Base-by-base conservation (phyloP, 345 rosid genomes). In the Hypericum androsaemum region DNA sequence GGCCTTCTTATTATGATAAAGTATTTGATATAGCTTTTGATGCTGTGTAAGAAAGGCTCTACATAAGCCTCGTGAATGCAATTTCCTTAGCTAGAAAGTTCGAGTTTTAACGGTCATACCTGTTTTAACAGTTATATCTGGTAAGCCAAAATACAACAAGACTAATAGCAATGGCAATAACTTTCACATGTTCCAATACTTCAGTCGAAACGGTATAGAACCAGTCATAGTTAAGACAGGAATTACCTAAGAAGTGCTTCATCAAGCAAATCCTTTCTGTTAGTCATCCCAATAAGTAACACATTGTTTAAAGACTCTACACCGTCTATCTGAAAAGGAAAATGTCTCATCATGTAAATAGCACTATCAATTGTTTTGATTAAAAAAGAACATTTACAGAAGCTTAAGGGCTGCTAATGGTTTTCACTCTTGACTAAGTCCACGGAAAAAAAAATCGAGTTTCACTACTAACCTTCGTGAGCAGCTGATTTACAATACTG, bases 221-320 rank as follows among this genome's bases (percentile, higher is more conserved):
- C 5, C 15, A 8, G 47, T 9, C n/a, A 12, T 32, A 13, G 50
- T 13, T 12, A 10, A 45, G 48, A 11, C 61, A 45, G 67, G 51
- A 65, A 43, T 53, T 52, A 86, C 99, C 97, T 94, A 63, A 94
- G 47, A 74, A 94, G 99, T 60, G 99, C 95, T 77, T 86, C 99
- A 72, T 94, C 99, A 63, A 94, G 94, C 76, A 94, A 77, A 77
- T 94, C 99, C 77, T 82, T 94, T 74, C 99, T 79, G 71, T 94
- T 94, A 66, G 99, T 94, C 99, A 88, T 94, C 70, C 99, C 99
- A 73, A 94, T 94, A 55, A 88, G 99, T 68, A 94, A 73, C 58
- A 94, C 97, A 77, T 94, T 94, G 65, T 94, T 94, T 58, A 94
- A 81, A 15, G 99, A 83, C 77, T 94, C 99, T 82, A 94, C 99